Evolutionary conservation across 1,284 basidiomycete species (phyloP), one percentile per base, ranked within the genome.

Genomic region (Leccinum fallax): DNA sequence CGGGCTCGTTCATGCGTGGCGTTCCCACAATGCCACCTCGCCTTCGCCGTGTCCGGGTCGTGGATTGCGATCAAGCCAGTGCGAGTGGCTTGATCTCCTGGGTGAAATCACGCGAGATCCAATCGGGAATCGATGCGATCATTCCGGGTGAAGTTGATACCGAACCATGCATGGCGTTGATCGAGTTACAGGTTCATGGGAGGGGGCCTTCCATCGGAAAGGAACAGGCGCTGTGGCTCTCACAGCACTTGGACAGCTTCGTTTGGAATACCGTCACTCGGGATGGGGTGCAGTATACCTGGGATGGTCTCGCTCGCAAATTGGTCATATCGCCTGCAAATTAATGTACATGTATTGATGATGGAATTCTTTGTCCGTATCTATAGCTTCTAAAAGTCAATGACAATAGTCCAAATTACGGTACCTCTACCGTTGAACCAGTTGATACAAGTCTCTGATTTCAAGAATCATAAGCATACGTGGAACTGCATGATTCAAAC

Each of bases 141-240:
- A 3, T 62, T 21, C 59, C 46, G 5, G 21, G 43, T 19, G 46
- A 26, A 38, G 8, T 21, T 4, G 53, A 21, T 36, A 34, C 40
- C 2, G 64, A 66, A 21, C 7, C 61, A 5, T 59, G 61, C 19
- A 7, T 4, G 15, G 51, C 46, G 10, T 40, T 64, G 53, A 54
- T 48, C 28, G 63, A 63, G 48, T 28, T 66, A 34, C 32, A 55
- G 32, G 53, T 64, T 40, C 38, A 53, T 3, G 61, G 64, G 21
- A 46, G 55, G n/a, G 64, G 61, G 5, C 38, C 64, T 11, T 5
- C 52, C 34, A 53, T 64, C 4, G 19, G 6, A 24, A 5, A 4
- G 5, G 34, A 66, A 19, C 53, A 64, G 26, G 64, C 64, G 8
- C 4, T 11, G 38, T 64, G 64, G 65, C 36, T 64, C 5, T 40